These are phyloP conservation scores for Pichia occidentalis DNA, from an alignment of 805 yeast genomes.

Conservation along the genomic window DNA sequence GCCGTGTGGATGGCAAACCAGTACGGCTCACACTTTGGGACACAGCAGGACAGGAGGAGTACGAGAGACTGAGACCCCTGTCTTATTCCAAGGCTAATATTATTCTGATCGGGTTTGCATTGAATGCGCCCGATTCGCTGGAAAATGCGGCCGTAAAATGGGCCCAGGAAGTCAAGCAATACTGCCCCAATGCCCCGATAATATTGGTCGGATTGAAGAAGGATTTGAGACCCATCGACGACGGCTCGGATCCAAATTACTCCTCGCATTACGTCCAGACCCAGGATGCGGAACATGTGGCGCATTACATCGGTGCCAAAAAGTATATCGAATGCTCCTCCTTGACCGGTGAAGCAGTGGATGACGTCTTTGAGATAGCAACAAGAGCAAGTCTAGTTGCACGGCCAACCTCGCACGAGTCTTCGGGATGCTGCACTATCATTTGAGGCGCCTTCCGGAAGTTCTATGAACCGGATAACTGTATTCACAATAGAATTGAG, in stretches of 20 bases:
- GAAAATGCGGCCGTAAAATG: conserved; percentile 80
- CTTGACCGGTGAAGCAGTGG: conserved; percentile 90
- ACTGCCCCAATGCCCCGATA: conserved; percentile 76
- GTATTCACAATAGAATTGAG: too few species aligned
- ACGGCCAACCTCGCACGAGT: conserved; percentile 37
- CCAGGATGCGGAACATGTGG: conserved; percentile 61
- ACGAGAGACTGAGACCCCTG: conserved; percentile 81
- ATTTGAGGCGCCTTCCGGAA: conserved; percentile 9
- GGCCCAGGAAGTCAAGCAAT: conserved; percentile 75
- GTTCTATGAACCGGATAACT: too few species aligned
- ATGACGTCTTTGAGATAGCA: conserved; percentile 87
- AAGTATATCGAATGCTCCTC: conserved; percentile 85
- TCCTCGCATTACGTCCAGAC: conserved; percentile 43
- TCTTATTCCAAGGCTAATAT: conserved; percentile 85
- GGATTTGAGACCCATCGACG: conserved; percentile 52
- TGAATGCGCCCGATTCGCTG: conserved; percentile 78
- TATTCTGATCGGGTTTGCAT: conserved; percentile 77
- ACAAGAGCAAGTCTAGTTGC: conserved; percentile 73
- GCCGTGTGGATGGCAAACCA: conserved; percentile 89
- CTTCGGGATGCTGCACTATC: conserved; percentile 39
- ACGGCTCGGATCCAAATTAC: conserved; percentile 28
- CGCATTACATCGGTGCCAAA: conserved; percentile 75
- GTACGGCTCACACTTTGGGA: conserved; percentile 90
- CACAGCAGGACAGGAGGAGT: conserved; percentile 96
- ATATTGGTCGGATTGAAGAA: conserved; percentile 79